Conservation (phyloP, 2,329 filamentous ascomycete species). For the Diaporthe sp. region DNA sequence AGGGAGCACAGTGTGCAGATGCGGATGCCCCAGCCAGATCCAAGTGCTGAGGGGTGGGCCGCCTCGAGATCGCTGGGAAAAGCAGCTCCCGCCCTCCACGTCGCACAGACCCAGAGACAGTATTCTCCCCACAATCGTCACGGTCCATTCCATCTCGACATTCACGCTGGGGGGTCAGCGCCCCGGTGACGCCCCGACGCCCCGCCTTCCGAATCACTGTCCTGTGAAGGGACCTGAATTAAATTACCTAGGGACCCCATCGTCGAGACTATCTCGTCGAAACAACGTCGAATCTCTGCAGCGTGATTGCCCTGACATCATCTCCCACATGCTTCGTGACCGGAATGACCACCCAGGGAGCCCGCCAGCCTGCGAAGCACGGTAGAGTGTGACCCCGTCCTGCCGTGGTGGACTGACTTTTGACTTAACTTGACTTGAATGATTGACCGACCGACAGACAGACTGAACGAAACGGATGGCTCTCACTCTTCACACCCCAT, state of each 20-base stretch:
- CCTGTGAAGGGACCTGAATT: conserved; percentile 26
- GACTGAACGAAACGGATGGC: background rate
- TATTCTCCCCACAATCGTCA: conserved; percentile 2
- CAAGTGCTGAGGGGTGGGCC: background rate
- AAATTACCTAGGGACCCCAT: conserved; percentile 30
- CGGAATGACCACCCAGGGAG: background rate
- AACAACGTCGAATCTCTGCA: conserved; percentile 17
- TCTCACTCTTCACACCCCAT: background rate
- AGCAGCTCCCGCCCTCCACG: background rate
- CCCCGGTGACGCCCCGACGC: conserved; percentile 21
- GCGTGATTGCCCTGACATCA: conserved; percentile 26
- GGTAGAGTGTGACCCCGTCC: conserved; percentile 10
- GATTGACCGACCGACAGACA: background rate
- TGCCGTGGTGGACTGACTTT: conserved; percentile 5
- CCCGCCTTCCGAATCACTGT: conserved; percentile 23
- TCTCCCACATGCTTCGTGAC: conserved; percentile 12
- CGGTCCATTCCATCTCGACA: conserved; percentile 20
- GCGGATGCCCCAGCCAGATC: background rate
- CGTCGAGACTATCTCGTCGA: conserved; percentile 17
- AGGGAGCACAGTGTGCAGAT: conserved; percentile 20
- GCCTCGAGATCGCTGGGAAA: background rate
- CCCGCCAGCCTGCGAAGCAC: conserved; percentile 1
- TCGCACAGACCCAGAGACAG: conserved; percentile 22
- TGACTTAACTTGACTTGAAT: background rate
- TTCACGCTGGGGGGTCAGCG: background rate